Evolutionary conservation across 2,329 filamentous ascomycete genomes (phyloP), one percentile per base, ranked within the genome.

Genomic region (Microsporum canis): DNA sequence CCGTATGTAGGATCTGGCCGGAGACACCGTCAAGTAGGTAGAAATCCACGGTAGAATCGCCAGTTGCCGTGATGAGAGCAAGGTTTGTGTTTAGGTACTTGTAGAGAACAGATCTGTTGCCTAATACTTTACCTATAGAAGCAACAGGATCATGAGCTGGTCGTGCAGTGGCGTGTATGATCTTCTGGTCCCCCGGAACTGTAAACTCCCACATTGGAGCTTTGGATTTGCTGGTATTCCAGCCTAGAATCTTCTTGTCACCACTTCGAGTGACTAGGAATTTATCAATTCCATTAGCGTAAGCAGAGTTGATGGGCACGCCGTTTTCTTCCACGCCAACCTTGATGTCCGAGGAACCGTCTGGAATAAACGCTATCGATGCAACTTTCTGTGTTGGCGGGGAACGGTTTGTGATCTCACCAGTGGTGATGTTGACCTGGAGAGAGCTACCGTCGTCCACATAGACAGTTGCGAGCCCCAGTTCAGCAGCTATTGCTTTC

Each of bases 81-180:
- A 89, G 82, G 74, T 95, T 96, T 0, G 89, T 85, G 76, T 95
- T 96, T 45, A 99, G 78, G 71, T 97, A 97, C 76, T 99, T 99
- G 83, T 99, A 99, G 65, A 92, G 83, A 56, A 99, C 94, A n/a
- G 86, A 86, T 49, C 94, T 84, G 69, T 99, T 88, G 31, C 91
- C 91, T 27, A 99, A 82, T 1, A 97, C 94, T 62, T 89, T 90
- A 7, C 94, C 94, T 67, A 99, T 96, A 0, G 94, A 97, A 2
- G 94, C 92, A 56, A 97, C 86, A 0, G 90, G 90, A 67, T 99
- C 91, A 65, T 92, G 87, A 1, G 82, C 71, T 7, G 89, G 85
- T 56, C 86, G 82, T 17, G 85, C 80, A 1, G 85, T 86, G 43
- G 94, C 79, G 51, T 81, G 78, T 5, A 86, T 77, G 60, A 97